Evolutionary conservation across 2,329 filamentous ascomycete genomes (phyloP), one percentile per base, ranked within the genome.

Genomic region (Lomentospora prolificans): DNA sequence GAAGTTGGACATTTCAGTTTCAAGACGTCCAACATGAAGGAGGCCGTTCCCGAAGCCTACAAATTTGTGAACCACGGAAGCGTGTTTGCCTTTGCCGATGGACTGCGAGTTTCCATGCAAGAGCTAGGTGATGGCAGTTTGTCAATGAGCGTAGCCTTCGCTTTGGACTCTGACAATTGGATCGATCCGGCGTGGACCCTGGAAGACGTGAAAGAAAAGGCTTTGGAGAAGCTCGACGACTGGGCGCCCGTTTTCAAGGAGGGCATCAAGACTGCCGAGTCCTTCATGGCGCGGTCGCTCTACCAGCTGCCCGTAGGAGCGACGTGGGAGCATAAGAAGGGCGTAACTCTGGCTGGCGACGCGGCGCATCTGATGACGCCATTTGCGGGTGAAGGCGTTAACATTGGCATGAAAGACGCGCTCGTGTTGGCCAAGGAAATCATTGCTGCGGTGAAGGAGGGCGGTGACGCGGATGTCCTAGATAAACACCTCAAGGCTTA

Each of bases 291-390:
- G 2, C 67, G 75, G 57, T 72, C 72, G 1, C 66, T 85, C 1
- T 82, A 78, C 62, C 73, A 75, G 62, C 70, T 85, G 8, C 79
- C 80, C 0, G 64, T 77, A 2, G 75, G 75, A 2, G 64, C 71
- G 50, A 64, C 61, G 2, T 84, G 80, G 79, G 58, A 69, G 41
- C 70, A 75, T 51, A 67, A 66, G 17, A 63, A 67, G 4, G 78
- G 79, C 0, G 62, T 78, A 3, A 82, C 81, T 0, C 62, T 82
- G 12, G 69, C 84, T 25, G 82, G 82, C 4, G 80, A 85, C 60
- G 77, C 81, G 1, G 81, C 81, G 6, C 80, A 85, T 64, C 61
- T 82, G 22, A 81, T 82, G 78, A 74, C 75, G 1, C 77, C 78
- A 0, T 80, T 77, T 59, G 77, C 76, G 1, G 81, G 81, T 4